Percentiles rank a stretch among this genome's conserved stretches.
Conservation (phyloP, 75 land plant genomes). For the Adiantum capillusveneris region DNA sequence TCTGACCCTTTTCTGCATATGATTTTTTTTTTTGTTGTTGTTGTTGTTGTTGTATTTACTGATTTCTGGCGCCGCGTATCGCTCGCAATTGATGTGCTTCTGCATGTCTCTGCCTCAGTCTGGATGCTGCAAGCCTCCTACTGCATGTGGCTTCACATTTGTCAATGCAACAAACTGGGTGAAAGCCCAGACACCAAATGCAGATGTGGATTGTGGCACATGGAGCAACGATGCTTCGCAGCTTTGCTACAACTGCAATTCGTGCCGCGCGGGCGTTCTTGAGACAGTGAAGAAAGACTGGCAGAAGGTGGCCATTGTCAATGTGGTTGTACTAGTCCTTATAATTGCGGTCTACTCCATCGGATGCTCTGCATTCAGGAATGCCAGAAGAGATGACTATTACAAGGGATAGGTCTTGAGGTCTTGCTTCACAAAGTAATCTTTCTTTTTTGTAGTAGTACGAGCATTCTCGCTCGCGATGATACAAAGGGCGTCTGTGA, state of each 20-base stretch:
- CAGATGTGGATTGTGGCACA: constrained; percentile 15
- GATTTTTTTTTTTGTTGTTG: no score
- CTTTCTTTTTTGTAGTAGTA: no score
- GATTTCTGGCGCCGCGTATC: no score
- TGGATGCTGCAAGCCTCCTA: constrained; percentile 90
- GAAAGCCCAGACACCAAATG: background rate
- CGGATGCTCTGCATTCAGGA: constrained; percentile 28
- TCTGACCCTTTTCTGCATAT: no score
- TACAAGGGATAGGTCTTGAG: no score
- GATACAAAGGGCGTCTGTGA: no score
- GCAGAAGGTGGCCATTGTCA: constrained; percentile 25
- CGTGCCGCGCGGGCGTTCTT: constrained; percentile 35
- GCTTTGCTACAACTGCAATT: constrained; percentile 28
- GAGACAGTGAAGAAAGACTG: constrained; percentile 33
- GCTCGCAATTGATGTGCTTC: background rate
- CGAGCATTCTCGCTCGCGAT: no score
- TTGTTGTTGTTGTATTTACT: no score
- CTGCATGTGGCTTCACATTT: constrained; percentile 47
- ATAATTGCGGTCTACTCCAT: constrained; percentile 19
- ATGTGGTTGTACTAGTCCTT: constrained; percentile 17
- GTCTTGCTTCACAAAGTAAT: no score
- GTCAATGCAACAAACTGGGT: constrained; percentile 51
- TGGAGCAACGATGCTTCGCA: constrained; percentile 26
- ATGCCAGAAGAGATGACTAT: constrained; percentile 1
- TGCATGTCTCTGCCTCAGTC: constrained; percentile 51